Evolutionary conservation across 2,329 filamentous ascomycete species (phyloP).

Genomic region (Colletotrichum noveboracense): DNA sequence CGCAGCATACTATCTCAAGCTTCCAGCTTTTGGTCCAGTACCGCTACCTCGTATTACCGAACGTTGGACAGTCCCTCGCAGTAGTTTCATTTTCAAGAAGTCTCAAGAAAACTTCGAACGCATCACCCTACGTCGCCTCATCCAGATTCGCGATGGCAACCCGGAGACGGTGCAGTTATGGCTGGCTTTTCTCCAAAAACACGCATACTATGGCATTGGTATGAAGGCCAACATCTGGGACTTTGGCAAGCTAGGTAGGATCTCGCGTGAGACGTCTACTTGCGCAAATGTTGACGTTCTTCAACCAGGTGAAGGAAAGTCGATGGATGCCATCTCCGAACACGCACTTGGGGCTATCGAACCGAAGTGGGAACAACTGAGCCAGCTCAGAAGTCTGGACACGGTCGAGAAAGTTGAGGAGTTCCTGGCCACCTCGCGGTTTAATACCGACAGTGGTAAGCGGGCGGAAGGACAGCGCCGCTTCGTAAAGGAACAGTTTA

Average conservation of each 20-base stretch:
- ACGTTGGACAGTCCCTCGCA: constrained; percentile 90
- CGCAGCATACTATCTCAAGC: constrained; percentile 90
- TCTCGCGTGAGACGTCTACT: neutral
- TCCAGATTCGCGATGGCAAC: constrained; percentile 92
- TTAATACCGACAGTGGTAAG: constrained; percentile 31
- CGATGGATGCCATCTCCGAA: constrained; percentile 55
- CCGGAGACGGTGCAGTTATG: constrained; percentile 88
- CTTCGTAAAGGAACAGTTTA: constrained; percentile 1
- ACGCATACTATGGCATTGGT: constrained; percentile 93
- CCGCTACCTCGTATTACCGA: constrained; percentile 87
- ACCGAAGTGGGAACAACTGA: constrained; percentile 61
- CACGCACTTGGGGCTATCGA: constrained; percentile 48
- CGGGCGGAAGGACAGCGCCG: constrained; percentile 9
- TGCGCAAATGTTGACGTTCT: neutral
- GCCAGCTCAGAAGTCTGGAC: constrained; percentile 53
- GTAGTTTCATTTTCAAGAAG: constrained; percentile 96
- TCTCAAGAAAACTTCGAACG: constrained; percentile 97
- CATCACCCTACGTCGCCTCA: constrained; percentile 81
- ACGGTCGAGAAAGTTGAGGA: constrained; percentile 63
- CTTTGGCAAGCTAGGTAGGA: constrained; percentile 69
- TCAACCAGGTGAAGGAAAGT: constrained; percentile 51
- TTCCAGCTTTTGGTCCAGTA: constrained; percentile 84
- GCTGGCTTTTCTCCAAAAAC: constrained; percentile 90
- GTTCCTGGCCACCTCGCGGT: constrained; percentile 57
- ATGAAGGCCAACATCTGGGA: constrained; percentile 99